Percentiles rank a stretch among this genome's conserved stretches.
Evolutionary conservation across 768 basidiomycete species (phyloP).

Genomic region (Phylloporus rhodoxanthus): DNA sequence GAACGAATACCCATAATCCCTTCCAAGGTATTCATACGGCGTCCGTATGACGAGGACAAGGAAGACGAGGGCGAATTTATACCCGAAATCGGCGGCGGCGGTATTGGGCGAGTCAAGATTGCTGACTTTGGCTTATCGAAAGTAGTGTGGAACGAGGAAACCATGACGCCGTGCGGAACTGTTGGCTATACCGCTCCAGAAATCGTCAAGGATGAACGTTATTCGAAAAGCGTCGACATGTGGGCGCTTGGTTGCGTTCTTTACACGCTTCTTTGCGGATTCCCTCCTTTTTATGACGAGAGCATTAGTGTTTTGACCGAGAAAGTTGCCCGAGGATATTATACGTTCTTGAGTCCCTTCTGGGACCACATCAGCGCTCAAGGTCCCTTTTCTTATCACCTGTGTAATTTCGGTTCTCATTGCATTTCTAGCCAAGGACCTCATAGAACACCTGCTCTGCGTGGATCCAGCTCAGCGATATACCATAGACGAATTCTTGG

Average conservation of each 20-base stretch:
- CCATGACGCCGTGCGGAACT: slow-evolving; percentile 99
- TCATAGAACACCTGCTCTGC: slow-evolving; percentile 91
- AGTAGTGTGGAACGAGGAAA: slow-evolving; percentile 98
- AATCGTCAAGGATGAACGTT: slow-evolving; percentile 98
- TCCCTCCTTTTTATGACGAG: slow-evolving; percentile 98
- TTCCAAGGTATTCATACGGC: slow-evolving; percentile 63
- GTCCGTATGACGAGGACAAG: slow-evolving; percentile 97
- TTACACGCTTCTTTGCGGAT: slow-evolving; percentile 95
- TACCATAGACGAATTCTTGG: slow-evolving; percentile 96
- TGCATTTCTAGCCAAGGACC: slow-evolving; percentile 69
- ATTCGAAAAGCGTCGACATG: slow-evolving; percentile 97
- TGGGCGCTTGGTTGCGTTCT: slow-evolving; percentile 99
- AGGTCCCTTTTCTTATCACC: slow-evolving; percentile 41
- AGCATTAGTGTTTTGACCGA: slow-evolving; percentile 97
- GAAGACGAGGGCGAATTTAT: slow-evolving; percentile 97
- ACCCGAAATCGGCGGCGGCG: slow-evolving; percentile 89
- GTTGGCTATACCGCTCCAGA: slow-evolving; percentile 99
- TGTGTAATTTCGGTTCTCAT: slow-evolving; percentile 7
- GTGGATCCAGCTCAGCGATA: slow-evolving; percentile 94
- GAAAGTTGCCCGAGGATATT: slow-evolving; percentile 95
- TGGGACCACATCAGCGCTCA: slow-evolving; percentile 92
- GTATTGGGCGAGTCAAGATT: slow-evolving; percentile 96
- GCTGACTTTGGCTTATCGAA: slow-evolving; percentile 98
- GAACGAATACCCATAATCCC: slow-evolving; percentile 89
- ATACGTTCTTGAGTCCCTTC: slow-evolving; percentile 98